Conservation (phyloP, 73 alveolate species). For the Paramecium pentaurelia region DNA sequence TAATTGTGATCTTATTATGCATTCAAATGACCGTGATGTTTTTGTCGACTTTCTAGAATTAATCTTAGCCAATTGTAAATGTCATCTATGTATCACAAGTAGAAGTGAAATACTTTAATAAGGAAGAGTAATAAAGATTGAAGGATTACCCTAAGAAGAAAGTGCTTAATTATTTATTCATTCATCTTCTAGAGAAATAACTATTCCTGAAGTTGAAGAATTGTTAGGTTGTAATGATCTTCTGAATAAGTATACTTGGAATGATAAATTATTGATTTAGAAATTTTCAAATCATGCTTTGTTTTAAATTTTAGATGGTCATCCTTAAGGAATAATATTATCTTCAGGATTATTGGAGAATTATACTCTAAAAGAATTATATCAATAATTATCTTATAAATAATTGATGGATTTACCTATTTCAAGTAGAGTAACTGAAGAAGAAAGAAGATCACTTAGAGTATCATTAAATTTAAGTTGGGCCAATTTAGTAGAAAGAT, state of each 20-base stretch:
- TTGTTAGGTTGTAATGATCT: slow-evolving; percentile 5
- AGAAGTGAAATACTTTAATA: neutral
- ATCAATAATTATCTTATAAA: neutral
- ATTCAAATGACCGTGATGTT: slow-evolving; percentile 22
- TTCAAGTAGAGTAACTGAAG: slow-evolving; percentile 21
- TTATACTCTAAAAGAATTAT: slow-evolving; percentile 28
- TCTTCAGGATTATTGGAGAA: neutral
- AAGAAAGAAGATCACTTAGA: slow-evolving; percentile 22
- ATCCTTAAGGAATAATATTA: slow-evolving; percentile 38
- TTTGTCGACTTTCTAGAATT: slow-evolving; percentile 24
- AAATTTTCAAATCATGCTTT: neutral
- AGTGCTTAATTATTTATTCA: neutral
- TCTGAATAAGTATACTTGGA: neutral
- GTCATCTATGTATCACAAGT: neutral
- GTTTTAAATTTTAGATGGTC: slow-evolving; percentile 15
- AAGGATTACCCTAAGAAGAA: slow-evolving; percentile 23
- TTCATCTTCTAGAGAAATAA: neutral
- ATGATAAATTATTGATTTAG: neutral
- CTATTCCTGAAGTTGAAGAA: neutral
- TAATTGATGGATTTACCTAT: slow-evolving; percentile 34
- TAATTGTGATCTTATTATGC: slow-evolving; percentile 19
- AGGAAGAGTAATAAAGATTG: neutral
- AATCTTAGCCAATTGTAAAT: neutral
- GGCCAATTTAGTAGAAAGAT: slow-evolving; percentile 7
- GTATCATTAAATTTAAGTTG: slow-evolving; percentile 33